Base-by-base conservation (phyloP, 768 basidiomycete species). In the Calocybe gangraenosa region DNA sequence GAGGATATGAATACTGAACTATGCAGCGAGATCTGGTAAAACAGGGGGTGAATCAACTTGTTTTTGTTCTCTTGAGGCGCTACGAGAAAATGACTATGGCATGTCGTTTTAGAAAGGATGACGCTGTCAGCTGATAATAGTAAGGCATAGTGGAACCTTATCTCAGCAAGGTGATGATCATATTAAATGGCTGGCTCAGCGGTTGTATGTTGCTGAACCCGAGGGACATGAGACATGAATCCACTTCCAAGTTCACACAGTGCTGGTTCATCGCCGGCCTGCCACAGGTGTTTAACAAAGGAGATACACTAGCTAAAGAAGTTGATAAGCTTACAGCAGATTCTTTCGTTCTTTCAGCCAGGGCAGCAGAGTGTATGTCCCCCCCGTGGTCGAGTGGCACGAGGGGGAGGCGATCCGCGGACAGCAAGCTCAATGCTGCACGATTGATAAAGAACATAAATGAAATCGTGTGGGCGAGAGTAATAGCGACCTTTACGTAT, bases 391-490 rank as follows among this genome's bases (percentile, higher is more conserved):
- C 31, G 48, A 44, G 47, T 47, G 42, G 41, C 40, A 44, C 19
- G 43, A 8, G 30, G 25, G 32, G 40, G 46, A 42, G 43, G 36
- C 53, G 56, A 57, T 57, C 56, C 56, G 56, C 56, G 53, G 56
- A 51, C 51, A 46, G 43, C 31, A 42, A 18, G 18, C 22, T 37
- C 40, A n/a, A 34, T 25, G 22, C 28, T 39, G 34, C 15, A 36
- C 34, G 34, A 40, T 19, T 46, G 40, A 40, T 43, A 42, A 42
- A 6, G 48, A 54, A 48, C 52, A 50, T 49, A 55, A 46, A 55
- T 46, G 25, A 47, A 46, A 40, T 52, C 41, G 41, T 44, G 38
- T 41, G 30, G 40, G 42, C 40, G 31, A 45, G 50, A 46, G 48
- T 51, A 54, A 54, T 48, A 36, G 20, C 37, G 38, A 37, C 32